Conservation (phyloP, 371 early-diverging fungal species). For the Mucor ambiguus region DNA sequence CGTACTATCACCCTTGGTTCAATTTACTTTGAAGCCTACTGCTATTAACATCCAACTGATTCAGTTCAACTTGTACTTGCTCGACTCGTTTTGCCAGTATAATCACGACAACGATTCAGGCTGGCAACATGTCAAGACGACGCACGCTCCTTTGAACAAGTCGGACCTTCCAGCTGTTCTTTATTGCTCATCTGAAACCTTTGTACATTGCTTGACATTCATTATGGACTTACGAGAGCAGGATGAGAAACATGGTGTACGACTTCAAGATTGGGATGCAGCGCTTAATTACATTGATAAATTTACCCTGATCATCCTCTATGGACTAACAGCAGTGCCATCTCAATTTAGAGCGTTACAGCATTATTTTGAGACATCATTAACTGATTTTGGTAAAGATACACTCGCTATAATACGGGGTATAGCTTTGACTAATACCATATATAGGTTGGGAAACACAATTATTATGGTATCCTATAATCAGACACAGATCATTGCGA, state of each 20-base stretch:
- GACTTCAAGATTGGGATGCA: conserved; percentile 24
- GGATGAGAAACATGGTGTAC: conserved; percentile 5
- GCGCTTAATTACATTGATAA: background rate
- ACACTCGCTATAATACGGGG: background rate
- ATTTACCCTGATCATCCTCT: background rate
- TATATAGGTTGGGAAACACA: conserved; percentile 29
- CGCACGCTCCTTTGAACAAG: background rate
- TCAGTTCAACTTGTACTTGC: background rate
- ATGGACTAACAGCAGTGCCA: background rate
- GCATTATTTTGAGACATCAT: background rate
- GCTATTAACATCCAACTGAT: background rate
- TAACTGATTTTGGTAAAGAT: conserved; percentile 13
- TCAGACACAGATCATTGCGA: background rate
- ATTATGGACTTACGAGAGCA: conserved; percentile 10
- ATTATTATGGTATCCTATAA: conserved; percentile 26
- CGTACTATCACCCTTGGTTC: background rate
- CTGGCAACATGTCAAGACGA: background rate
- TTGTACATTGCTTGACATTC: conserved; percentile 12
- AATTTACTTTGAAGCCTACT: background rate
- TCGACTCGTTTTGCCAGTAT: conserved; percentile 6
- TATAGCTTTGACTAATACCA: background rate
- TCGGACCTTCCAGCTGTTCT: conserved; percentile 19
- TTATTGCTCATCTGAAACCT: conserved; percentile 18
- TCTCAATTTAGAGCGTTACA: background rate
- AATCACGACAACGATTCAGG: background rate